phyloP scores from a whole-genome alignment of 2,329 filamentous ascomycete genomes.

The Diplodia scrobiculata region DNA sequence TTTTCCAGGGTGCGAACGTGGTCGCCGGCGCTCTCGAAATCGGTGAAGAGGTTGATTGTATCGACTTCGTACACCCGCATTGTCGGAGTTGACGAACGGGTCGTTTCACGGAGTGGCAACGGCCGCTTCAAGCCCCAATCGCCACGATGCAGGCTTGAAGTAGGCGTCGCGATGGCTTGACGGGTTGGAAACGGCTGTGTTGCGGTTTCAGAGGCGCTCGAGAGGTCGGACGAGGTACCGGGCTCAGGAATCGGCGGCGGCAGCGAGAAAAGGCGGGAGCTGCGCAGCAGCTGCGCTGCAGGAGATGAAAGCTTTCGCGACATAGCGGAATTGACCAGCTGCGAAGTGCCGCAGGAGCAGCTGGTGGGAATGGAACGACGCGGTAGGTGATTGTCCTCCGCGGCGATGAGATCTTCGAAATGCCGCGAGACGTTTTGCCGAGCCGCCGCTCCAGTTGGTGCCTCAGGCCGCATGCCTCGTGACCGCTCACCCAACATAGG shows the following conservation, averaged over 20 bases:
- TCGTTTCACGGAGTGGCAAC: conserved; percentile 74
- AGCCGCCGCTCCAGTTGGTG: conserved; percentile 2
- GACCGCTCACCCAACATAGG: not conserved
- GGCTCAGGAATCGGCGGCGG: conserved; percentile 69
- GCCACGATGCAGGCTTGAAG: conserved; percentile 70
- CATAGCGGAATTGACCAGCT: conserved; percentile 34
- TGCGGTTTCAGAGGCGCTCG: conserved; percentile 65
- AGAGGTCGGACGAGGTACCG: conserved; percentile 40
- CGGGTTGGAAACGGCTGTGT: conserved; percentile 79
- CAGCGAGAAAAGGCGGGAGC: conserved; percentile 86
- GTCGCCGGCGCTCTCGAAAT: conserved; percentile 80
- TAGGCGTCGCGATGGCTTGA: conserved; percentile 78
- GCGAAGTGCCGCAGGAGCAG: conserved; percentile 11
- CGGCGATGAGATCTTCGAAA: conserved; percentile 23
- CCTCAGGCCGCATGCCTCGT: not conserved
- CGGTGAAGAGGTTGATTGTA: conserved; percentile 83
- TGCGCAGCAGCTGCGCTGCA: conserved; percentile 71
- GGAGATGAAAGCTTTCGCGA: conserved; percentile 53
- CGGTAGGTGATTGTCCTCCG: conserved; percentile 5
- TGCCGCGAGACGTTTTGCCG: conserved; percentile 16
- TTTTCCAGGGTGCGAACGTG: conserved; percentile 80
- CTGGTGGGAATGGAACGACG: conserved; percentile 6
- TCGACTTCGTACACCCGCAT: conserved; percentile 78
- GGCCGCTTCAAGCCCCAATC: conserved; percentile 93
- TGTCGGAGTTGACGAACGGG: conserved; percentile 68